These are phyloP conservation scores for Penicillium antarcticum DNA, from an alignment of 495 filamentous ascomycete species.

Conservation along the genomic window DNA sequence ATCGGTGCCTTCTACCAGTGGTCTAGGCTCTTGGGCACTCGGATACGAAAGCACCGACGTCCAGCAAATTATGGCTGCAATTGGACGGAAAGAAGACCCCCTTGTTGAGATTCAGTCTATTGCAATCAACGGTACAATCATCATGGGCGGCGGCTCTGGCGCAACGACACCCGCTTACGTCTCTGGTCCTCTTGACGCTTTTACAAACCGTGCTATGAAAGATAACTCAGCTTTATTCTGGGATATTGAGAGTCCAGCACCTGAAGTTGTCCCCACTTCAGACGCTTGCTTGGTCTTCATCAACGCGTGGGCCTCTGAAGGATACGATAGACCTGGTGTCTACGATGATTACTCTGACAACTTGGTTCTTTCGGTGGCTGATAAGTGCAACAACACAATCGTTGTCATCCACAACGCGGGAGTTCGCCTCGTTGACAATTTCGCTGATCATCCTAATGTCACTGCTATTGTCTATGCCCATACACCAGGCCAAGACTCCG, in stretches of 20 bases:
- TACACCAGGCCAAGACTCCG: constrained; percentile 73
- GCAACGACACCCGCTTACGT: constrained; percentile 32
- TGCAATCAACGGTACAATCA: constrained; percentile 55
- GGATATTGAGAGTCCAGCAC: constrained; percentile 35
- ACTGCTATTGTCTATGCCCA: constrained; percentile 72
- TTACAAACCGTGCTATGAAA: constrained; percentile 43
- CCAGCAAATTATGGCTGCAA: neutral
- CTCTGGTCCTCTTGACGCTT: constrained; percentile 52
- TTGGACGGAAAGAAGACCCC: neutral
- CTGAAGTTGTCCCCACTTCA: constrained; percentile 28
- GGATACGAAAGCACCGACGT: neutral
- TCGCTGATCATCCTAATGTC: constrained; percentile 51
- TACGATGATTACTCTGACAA: constrained; percentile 45
- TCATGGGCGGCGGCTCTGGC: constrained; percentile 38
- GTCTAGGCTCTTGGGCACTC: neutral
- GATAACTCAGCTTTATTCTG: constrained; percentile 48
- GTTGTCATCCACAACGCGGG: constrained; percentile 45
- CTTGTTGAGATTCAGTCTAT: constrained; percentile 7
- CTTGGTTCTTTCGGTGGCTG: constrained; percentile 54
- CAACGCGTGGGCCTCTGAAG: constrained; percentile 60
- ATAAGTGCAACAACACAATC: constrained; percentile 51
- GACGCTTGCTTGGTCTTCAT: constrained; percentile 60
- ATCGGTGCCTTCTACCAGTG: constrained; percentile 20
- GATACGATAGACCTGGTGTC: constrained; percentile 23
- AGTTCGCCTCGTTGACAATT: constrained; percentile 37